These are phyloP conservation scores for Chlorella sp. DNA, from an alignment of 139 green algal species.

Conservation along the genomic window DNA sequence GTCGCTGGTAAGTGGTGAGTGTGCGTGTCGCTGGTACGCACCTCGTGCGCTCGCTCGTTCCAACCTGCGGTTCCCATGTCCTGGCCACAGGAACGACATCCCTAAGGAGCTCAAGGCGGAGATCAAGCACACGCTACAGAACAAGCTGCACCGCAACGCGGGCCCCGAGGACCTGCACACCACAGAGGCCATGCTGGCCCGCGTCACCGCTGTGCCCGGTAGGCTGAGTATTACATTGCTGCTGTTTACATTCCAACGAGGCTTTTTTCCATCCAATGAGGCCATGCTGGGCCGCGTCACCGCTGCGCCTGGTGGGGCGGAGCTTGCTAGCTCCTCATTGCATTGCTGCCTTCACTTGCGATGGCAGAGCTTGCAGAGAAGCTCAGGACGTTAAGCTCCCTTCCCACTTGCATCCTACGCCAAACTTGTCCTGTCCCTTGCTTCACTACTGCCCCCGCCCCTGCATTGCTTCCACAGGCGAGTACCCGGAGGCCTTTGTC, in stretches of 20 bases:
- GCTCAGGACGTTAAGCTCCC: no score
- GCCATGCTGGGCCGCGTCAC: slow-evolving; percentile 75
- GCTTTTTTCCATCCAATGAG: no score
- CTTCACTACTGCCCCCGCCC: no score
- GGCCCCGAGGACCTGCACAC: slow-evolving; percentile 97
- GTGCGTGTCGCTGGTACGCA: no score
- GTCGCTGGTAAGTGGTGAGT: no score
- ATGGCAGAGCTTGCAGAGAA: no score
- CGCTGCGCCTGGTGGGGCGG: neutral
- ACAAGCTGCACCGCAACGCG: slow-evolving; percentile 99
- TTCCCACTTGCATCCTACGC: no score
- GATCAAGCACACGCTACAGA: slow-evolving; percentile 99
- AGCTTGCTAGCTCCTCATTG: neutral
- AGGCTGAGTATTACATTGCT: neutral
- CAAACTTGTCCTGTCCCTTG: no score
- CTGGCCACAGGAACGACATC: slow-evolving; percentile 82
- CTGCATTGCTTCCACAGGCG: no score
- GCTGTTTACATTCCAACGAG: no score
- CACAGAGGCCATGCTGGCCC: slow-evolving; percentile 90
- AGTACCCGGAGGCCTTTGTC: slow-evolving; percentile 90
- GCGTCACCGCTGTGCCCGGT: slow-evolving; percentile 62
- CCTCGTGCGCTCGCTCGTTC: no score
- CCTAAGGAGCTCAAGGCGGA: slow-evolving; percentile 91
- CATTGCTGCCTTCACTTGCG: neutral
- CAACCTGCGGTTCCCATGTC: no score